Evolutionary conservation across 495 filamentous ascomycete species (phyloP).

Genomic region (Chaetomium cochliodes): DNA sequence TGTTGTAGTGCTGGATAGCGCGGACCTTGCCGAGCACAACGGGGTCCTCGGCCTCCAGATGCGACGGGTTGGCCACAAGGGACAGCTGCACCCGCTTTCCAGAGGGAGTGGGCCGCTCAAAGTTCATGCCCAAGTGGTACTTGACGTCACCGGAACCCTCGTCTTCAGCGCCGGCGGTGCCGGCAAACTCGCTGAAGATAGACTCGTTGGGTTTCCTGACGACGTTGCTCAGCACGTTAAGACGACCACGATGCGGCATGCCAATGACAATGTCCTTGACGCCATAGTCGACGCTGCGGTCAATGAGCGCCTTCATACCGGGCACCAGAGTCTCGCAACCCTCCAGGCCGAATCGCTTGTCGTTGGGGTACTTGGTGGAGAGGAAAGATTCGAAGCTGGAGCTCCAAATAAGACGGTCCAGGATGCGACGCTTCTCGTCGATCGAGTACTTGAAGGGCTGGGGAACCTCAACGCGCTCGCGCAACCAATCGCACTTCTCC

Average conservation of each 20-base stretch:
- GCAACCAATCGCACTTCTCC: constrained; percentile 96
- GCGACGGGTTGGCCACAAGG: constrained; percentile 95
- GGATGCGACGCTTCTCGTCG: constrained; percentile 94
- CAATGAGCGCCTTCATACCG: constrained; percentile 98
- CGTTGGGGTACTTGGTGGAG: constrained; percentile 96
- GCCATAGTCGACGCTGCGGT: constrained; percentile 95
- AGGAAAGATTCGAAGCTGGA: constrained; percentile 94
- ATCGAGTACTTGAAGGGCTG: constrained; percentile 92
- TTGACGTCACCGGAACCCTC: constrained; percentile 99
- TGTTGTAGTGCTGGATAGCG: constrained; percentile 98
- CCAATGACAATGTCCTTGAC: constrained; percentile 99
- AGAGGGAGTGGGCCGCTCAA: constrained; percentile 95
- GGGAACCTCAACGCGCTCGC: constrained; percentile 90
- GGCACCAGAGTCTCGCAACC: constrained; percentile 94
- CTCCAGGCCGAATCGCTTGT: constrained; percentile 98
- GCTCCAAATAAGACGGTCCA: constrained; percentile 97
- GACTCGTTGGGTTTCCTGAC: constrained; percentile 98
- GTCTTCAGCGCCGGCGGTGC: constrained; percentile 81
- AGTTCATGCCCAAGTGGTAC: constrained; percentile 99
- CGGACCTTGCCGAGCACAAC: constrained; percentile 96
- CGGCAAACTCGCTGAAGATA: constrained; percentile 97
- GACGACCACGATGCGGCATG: constrained; percentile 97
- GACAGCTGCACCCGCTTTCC: constrained; percentile 98
- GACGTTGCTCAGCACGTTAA: constrained; percentile 97
- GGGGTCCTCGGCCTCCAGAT: constrained; percentile 97